Base-by-base conservation (phyloP, 179 eudicot species). In the Camellia oleifera region DNA sequence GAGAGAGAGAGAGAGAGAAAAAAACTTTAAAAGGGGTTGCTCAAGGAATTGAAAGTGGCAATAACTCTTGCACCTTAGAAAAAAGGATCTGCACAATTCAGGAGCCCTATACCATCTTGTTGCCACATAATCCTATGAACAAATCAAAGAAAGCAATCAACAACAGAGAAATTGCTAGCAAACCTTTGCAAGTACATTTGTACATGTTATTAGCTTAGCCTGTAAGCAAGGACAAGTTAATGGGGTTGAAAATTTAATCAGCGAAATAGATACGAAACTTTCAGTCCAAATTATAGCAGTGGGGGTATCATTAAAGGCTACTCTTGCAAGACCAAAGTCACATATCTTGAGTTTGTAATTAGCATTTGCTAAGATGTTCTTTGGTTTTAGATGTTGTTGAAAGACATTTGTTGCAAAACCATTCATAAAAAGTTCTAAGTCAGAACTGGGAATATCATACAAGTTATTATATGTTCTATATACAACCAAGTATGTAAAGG, bases 101-200 rank as follows among this genome's bases (percentile, higher is more conserved):
- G 88, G 88, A 77, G 88, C 88, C 78, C 88, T 81, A 57, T 85
- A 85, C 88, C 85, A 85, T 77, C 87, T 85, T 9, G 88, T 85
- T 50, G 88, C 88, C 69, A 85, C 85, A 77, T 85, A 85, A 67
- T 85, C 88, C 88, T 85, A 61, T 23, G 53, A 76, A 15, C 54
- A 65, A 48, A 74, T 26, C 62, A 65, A 52, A 12, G 3, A 57
- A 48, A 62, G 69, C 54, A 66, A 61, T 9, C 14, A 56, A 20
- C 17, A 61, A 52, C 32, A 54, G 52, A 45, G 11, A 15, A 0
- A 63, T 17, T n/a, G 32, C 58, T 14, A 63, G 18, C 15, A 6
- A n/a, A 7, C 58, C 20, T 62, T n/a, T 63, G n/a, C 1, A 15
- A 0, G 2, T 10, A 20, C 5, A 17, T 48, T 12, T 62, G 13